Evolutionary conservation across 148 eudicot genomes (phyloP).

Genomic region (Heliamphora exappendiculata): DNA sequence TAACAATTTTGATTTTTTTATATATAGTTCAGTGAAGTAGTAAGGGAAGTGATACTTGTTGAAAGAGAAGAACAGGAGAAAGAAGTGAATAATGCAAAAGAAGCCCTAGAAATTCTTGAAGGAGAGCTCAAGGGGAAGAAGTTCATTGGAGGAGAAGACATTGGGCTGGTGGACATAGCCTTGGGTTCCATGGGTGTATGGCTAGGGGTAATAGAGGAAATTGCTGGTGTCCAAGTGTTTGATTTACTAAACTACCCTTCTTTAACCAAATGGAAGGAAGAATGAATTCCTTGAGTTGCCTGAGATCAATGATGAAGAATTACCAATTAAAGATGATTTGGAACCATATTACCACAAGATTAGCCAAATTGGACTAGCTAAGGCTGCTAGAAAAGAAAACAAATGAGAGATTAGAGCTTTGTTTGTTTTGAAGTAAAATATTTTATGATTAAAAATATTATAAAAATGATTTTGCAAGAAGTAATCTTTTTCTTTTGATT

Average conservation of each 20-base stretch:
- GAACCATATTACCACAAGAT: not conserved
- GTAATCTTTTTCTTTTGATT: no score
- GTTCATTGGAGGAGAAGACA: slow-evolving; percentile 6
- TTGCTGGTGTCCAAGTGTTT: not conserved
- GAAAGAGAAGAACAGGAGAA: not conserved
- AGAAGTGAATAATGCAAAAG: not conserved
- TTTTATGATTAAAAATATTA: no score
- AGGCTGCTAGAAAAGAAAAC: not conserved
- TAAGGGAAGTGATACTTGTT: not conserved
- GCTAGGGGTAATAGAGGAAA: not conserved
- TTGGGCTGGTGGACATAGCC: not conserved
- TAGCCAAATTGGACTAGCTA: not conserved
- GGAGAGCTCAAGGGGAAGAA: slow-evolving; percentile 8
- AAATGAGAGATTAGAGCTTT: no score
- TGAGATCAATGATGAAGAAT: not conserved
- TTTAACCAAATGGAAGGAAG: not conserved
- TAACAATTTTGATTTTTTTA: no score
- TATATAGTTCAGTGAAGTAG: not conserved
- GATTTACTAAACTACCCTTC: not conserved
- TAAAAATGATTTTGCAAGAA: no score
- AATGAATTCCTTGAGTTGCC: not conserved
- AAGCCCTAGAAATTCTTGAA: not conserved
- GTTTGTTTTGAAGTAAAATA: no score
- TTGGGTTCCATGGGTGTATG: not conserved
- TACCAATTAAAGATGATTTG: not conserved